Evolutionary conservation across 2,329 filamentous ascomycete genomes (phyloP).

Genomic region (Aspergillus viridinutans): DNA sequence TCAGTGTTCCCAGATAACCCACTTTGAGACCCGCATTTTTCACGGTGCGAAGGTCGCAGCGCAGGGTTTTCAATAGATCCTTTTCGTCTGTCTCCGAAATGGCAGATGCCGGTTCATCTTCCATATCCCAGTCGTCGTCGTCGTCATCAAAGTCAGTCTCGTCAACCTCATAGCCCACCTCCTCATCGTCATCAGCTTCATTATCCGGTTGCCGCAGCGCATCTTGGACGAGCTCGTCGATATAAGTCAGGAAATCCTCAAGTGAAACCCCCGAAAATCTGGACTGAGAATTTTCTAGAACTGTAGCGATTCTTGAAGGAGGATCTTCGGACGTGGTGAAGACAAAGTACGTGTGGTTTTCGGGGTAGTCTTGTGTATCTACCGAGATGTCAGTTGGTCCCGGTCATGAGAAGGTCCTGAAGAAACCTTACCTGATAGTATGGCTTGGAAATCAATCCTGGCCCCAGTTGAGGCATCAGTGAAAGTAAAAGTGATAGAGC

Average conservation of each 20-base stretch:
- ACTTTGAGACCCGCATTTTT: conserved; percentile 67
- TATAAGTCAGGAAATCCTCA: conserved; percentile 45
- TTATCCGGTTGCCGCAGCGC: conserved; percentile 5
- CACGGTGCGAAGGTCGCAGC: conserved; percentile 57
- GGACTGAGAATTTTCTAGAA: conserved; percentile 44
- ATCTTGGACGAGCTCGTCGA: conserved; percentile 38
- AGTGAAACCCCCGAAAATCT: conserved; percentile 43
- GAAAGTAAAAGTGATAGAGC: conserved; percentile 63
- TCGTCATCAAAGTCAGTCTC: conserved; percentile 17
- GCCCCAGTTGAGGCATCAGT: conserved; percentile 25
- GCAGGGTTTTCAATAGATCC: conserved; percentile 39
- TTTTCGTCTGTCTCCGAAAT: neutral
- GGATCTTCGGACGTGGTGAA: conserved; percentile 47
- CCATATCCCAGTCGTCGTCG: conserved; percentile 28
- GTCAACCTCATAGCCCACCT: neutral
- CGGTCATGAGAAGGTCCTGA: neutral
- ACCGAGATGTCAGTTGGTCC: conserved; percentile 12
- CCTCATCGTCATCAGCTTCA: neutral
- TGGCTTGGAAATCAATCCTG: conserved; percentile 33
- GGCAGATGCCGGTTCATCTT: neutral
- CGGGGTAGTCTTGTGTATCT: conserved; percentile 60
- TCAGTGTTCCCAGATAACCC: conserved; percentile 55
- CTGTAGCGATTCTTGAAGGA: conserved; percentile 17
- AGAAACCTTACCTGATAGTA: conserved; percentile 37
- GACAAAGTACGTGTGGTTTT: conserved; percentile 54